These are phyloP conservation scores for Fusarium stilboides DNA, from an alignment of 2,329 filamentous ascomycete species.

Conservation along the genomic window DNA sequence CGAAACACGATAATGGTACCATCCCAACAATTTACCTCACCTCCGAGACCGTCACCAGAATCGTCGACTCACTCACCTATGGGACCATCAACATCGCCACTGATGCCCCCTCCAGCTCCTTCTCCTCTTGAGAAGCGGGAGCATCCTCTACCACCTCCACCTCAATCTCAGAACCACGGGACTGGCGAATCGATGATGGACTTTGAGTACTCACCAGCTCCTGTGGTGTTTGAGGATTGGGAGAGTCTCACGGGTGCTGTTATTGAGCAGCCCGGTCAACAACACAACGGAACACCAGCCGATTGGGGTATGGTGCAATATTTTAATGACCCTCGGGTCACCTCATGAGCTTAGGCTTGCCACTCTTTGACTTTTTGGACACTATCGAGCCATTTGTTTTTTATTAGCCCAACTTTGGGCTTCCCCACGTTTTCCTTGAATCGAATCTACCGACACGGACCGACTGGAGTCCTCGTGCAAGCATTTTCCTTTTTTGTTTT, in stretches of 20 bases:
- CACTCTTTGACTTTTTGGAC: conserved; percentile 42
- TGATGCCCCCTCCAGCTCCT: conserved; percentile 50
- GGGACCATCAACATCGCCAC: conserved; percentile 53
- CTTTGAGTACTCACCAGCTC: conserved; percentile 60
- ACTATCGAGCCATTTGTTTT: conserved; percentile 37
- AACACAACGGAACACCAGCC: conserved; percentile 35
- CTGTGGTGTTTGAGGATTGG: conserved; percentile 60
- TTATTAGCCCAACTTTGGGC: conserved; percentile 27
- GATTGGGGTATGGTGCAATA: conserved; percentile 57
- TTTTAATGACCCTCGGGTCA: conserved; percentile 53
- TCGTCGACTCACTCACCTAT: conserved; percentile 54
- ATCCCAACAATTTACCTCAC: conserved; percentile 51
- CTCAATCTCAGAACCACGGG: conserved; percentile 44
- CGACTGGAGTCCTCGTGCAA: conserved; percentile 32
- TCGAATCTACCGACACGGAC: conserved; percentile 28
- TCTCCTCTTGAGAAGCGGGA: conserved; percentile 57
- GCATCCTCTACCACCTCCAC: conserved; percentile 53
- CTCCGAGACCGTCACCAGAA: conserved; percentile 52
- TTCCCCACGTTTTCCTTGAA: conserved; percentile 41
- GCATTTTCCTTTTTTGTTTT: conserved; percentile 44
- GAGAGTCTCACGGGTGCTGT: conserved; percentile 57
- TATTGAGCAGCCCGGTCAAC: conserved; percentile 53
- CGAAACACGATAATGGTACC: conserved; percentile 54
- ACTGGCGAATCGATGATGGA: conserved; percentile 58
- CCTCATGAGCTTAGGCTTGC: conserved; percentile 47